These are phyloP conservation scores for Trematosphaeria pertusa DNA, from an alignment of 2,329 filamentous ascomycete species.

Conservation along the genomic window DNA sequence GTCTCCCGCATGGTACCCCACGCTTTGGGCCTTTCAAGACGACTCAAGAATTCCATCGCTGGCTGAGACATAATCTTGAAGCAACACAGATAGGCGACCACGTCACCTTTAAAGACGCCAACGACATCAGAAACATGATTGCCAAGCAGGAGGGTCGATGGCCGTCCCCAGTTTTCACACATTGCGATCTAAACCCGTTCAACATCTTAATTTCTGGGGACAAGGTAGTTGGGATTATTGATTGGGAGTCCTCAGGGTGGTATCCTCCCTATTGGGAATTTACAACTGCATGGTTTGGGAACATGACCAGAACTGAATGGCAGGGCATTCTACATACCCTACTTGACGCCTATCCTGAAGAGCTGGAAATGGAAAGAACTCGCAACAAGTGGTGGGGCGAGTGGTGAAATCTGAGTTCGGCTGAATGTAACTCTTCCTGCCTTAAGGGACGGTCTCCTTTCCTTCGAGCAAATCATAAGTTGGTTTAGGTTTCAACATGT, in stretches of 20 bases:
- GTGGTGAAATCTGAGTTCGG: constrained; percentile 11
- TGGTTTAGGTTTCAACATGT: too few relatives aligned
- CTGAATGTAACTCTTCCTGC: too few relatives aligned
- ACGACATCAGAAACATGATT: constrained; percentile 40
- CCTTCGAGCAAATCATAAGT: too few relatives aligned
- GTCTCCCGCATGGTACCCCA: constrained; percentile 22
- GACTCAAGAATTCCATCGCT: constrained; percentile 47
- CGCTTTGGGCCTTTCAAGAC: constrained; percentile 44
- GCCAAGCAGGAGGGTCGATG: constrained; percentile 46
- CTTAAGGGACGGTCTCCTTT: constrained; percentile 22
- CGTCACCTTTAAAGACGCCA: constrained; percentile 25
- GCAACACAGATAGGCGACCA: constrained; percentile 24
- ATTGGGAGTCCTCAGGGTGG: constrained; percentile 61
- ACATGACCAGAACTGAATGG: constrained; percentile 44
- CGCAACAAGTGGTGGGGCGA: constrained; percentile 50
- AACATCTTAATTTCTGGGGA: constrained; percentile 55
- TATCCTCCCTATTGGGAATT: constrained; percentile 59
- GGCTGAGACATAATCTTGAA: constrained; percentile 41
- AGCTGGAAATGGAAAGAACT: constrained; percentile 51
- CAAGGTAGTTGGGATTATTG: constrained; percentile 54
- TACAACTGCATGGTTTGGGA: constrained; percentile 50
- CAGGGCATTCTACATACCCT: constrained; percentile 18
- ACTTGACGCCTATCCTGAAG: constrained; percentile 38
- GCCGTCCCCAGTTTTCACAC: constrained; percentile 55
- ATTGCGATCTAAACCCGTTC: constrained; percentile 57